Conservation (phyloP, 2,329 filamentous ascomycete species). For the Aureobasidium melanogenum region DNA sequence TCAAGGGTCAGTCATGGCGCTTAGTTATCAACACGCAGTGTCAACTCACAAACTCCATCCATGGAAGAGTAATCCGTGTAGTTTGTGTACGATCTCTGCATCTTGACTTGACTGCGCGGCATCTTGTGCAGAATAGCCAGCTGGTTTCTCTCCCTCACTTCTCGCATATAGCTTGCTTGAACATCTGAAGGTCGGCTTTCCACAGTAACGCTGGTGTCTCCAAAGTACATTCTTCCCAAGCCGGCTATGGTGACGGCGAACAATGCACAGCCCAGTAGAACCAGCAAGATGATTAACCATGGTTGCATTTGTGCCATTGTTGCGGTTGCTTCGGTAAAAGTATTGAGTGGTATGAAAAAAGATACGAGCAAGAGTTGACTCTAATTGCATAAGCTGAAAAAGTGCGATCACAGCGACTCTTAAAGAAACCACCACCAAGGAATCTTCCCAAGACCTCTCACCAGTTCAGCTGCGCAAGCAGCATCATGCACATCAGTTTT, state of each 20-base stretch:
- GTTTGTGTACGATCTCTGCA: background rate
- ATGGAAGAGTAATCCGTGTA: background rate
- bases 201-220: background rate
- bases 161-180: conserved; percentile 4
- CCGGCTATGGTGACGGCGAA: background rate
- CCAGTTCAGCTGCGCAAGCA: background rate
- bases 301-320: conserved; percentile 1
- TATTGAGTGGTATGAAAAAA: background rate
- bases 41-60: background rate
- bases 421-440: background rate
- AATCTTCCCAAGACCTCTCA: background rate
- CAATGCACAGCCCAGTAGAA: background rate
- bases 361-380: background rate
- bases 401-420: background rate
- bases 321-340: background rate
- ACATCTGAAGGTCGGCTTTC: background rate
- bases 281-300: background rate
- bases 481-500: background rate
- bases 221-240: background rate
- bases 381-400: background rate
- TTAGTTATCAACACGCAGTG: background rate
- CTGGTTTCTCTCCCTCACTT: conserved; percentile 2
- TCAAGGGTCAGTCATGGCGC: background rate
- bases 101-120: background rate
- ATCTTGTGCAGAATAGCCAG: background rate